Evolutionary conservation across 2,329 filamentous ascomycete species (phyloP).

Genomic region (Botrytis deweyae): DNA sequence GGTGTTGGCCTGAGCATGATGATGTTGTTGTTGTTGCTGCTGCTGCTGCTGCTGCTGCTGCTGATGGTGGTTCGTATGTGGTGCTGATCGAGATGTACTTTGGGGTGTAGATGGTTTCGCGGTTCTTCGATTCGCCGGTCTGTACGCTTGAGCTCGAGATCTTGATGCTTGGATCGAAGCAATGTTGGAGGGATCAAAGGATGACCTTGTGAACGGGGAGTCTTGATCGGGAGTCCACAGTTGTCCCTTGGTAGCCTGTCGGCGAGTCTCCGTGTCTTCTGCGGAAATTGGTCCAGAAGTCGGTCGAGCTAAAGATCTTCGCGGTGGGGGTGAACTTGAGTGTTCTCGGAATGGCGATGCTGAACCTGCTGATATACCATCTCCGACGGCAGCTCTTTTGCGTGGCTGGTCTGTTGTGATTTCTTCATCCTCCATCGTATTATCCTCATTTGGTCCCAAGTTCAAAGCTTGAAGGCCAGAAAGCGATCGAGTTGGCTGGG

Average conservation of each 20-base stretch:
- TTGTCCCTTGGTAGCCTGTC: conserved; percentile 27
- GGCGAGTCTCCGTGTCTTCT: conserved; percentile 23
- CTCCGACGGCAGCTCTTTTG: conserved; percentile 34
- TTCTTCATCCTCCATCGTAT: conserved; percentile 32
- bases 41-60: conserved; percentile 14
- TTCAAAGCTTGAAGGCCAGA: conserved; percentile 30
- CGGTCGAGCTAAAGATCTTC: conserved; percentile 31
- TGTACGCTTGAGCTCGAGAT: conserved; percentile 27
- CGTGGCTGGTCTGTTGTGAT: conserved; percentile 28
- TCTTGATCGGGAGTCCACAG: conserved; percentile 35
- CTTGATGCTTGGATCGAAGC: conserved; percentile 32
- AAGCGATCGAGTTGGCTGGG: conserved; percentile 24
- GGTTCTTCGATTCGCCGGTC: conserved; percentile 25
- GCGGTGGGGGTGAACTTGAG: conserved; percentile 30
- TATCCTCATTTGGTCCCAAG: conserved; percentile 28
- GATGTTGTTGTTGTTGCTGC: conserved; percentile 5
- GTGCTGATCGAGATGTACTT: conserved; percentile 3
- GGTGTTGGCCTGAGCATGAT: background rate
- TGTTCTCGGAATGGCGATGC: conserved; percentile 31
- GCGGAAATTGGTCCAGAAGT: conserved; percentile 25
- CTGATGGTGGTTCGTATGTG: background rate
- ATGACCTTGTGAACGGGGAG: conserved; percentile 25
- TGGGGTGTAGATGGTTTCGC: conserved; percentile 19
- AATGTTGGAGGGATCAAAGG: conserved; percentile 36
- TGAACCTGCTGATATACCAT: conserved; percentile 36